A percentile compares a stretch with the other conserved stretches of the same genome.
These are phyloP conservation scores for Tremellales sp. DNA, from an alignment of 1,284 basidiomycete species.

Conservation along the genomic window DNA sequence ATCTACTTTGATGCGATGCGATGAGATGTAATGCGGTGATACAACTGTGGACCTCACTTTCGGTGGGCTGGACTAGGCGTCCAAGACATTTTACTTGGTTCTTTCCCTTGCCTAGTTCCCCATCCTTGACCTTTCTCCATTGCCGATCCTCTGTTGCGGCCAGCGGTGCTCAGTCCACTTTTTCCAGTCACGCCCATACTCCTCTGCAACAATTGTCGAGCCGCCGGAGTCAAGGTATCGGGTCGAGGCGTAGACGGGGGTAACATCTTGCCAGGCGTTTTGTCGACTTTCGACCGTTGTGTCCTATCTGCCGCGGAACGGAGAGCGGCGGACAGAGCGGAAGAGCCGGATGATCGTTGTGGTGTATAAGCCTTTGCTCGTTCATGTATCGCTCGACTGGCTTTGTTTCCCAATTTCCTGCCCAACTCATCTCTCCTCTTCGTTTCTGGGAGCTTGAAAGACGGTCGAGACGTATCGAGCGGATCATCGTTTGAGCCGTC, in stretches of 20 bases:
- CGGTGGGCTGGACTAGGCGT: slow-evolving; percentile 63
- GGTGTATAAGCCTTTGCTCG: slow-evolving; percentile 53
- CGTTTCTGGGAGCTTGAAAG: slow-evolving; percentile 67
- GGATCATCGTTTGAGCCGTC: slow-evolving; percentile 58
- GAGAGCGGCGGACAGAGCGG: slow-evolving; percentile 42
- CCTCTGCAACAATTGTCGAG: slow-evolving; percentile 64
- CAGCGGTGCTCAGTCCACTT: slow-evolving; percentile 55
- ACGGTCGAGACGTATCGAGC: slow-evolving; percentile 49
- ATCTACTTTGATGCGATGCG: neutral
- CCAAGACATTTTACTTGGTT: slow-evolving; percentile 64
- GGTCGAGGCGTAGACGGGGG: slow-evolving; percentile 63
- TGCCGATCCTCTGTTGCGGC: slow-evolving; percentile 61
- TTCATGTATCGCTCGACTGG: slow-evolving; percentile 45
- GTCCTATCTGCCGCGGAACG: slow-evolving; percentile 41
- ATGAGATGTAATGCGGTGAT: neutral
- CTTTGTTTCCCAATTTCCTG: slow-evolving; percentile 64
- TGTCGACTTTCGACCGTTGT: slow-evolving; percentile 12
- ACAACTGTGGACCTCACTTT: neutral
- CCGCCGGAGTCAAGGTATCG: slow-evolving; percentile 76
- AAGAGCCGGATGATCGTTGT: slow-evolving; percentile 49
- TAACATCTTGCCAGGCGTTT: slow-evolving; percentile 55
- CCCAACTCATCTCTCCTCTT: slow-evolving; percentile 71
- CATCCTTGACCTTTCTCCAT: slow-evolving; percentile 63
- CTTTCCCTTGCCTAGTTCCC: slow-evolving; percentile 56
- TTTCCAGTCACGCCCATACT: slow-evolving; percentile 45